phyloP scores from a whole-genome alignment of 768 basidiomycete species.

The Rossbeevera mucosa region DNA sequence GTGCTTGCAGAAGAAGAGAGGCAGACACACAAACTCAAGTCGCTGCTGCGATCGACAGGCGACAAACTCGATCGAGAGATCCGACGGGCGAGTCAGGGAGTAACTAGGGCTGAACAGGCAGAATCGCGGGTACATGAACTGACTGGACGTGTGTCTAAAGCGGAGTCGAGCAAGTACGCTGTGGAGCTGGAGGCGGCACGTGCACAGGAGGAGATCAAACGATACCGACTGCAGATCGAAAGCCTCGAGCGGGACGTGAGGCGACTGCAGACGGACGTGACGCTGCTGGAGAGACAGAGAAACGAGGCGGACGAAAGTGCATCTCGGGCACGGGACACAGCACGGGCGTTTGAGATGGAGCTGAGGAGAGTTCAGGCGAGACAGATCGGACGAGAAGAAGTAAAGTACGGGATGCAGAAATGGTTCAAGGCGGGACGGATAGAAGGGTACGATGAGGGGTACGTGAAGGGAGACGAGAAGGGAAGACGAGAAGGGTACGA shows the following conservation, averaged over 20 bases:
- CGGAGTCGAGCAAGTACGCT: slow-evolving; percentile 40
- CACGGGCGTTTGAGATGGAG: slow-evolving; percentile 40
- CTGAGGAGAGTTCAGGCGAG: slow-evolving; percentile 43
- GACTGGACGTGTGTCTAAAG: slow-evolving; percentile 32
- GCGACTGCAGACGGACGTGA: slow-evolving; percentile 29
- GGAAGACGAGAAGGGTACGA: slow-evolving; percentile 43
- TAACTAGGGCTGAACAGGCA: slow-evolving; percentile 46
- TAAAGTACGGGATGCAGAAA: slow-evolving; percentile 37
- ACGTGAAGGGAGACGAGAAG: slow-evolving; percentile 41
- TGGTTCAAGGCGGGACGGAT: slow-evolving; percentile 42
- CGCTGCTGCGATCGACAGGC: slow-evolving; percentile 45
- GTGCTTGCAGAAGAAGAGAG: slow-evolving; percentile 53
- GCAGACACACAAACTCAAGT: slow-evolving; percentile 52
- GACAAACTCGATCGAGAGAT: slow-evolving; percentile 56
- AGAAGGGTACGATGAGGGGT: slow-evolving; percentile 45
- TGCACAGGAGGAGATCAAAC: slow-evolving; percentile 43
- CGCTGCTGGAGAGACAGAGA: slow-evolving; percentile 34
- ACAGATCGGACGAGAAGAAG: slow-evolving; percentile 42
- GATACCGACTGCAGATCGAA: slow-evolving; percentile 46
- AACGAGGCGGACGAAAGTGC: slow-evolving; percentile 42
- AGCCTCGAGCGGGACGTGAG: slow-evolving; percentile 41
- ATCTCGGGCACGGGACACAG: slow-evolving; percentile 40
- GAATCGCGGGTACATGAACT: slow-evolving; percentile 46
- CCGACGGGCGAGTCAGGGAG: slow-evolving; percentile 48
- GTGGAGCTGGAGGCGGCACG: slow-evolving; percentile 38